phyloP scores from a whole-genome alignment of 148 eudicot genomes.

The Camellia japonica region DNA sequence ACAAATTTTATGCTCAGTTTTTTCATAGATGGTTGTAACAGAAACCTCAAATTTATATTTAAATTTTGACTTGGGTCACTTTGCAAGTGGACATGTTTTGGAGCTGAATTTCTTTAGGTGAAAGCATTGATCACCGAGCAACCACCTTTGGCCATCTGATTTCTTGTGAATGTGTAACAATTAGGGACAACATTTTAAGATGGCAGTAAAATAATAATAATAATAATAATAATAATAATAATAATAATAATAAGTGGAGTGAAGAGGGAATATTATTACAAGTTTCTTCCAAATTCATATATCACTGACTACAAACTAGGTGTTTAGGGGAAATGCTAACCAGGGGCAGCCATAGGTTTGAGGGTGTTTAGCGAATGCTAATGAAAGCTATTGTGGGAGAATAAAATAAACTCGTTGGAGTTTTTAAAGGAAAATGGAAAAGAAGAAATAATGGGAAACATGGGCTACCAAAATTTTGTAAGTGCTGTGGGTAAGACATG shows the following conservation, averaged over 20 bases:
- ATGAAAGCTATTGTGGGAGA: background rate
- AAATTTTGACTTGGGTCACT: background rate
- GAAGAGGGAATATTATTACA: background rate
- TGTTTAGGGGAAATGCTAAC: background rate
- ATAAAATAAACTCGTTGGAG: background rate
- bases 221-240: background rate
- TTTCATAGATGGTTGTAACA: background rate
- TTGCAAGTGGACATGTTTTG: conserved; percentile 7
- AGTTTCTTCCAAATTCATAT: background rate
- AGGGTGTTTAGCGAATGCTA: background rate
- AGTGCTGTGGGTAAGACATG: too few relatives aligned
- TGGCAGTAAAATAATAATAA: background rate
- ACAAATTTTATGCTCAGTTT: background rate
- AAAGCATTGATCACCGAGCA: conserved; percentile 1
- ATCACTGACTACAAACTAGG: background rate
- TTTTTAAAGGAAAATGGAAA: background rate
- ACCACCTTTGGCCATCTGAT: background rate
- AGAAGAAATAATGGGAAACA: background rate
- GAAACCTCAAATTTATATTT: background rate
- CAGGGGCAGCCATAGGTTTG: background rate
- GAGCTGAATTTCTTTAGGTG: background rate
- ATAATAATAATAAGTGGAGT: background rate
- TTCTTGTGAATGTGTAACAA: background rate
- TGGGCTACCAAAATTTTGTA: background rate
- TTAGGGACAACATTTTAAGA: background rate